Conservation (phyloP, 2,329 filamentous ascomycete species). For the Neurospora crassa region DNA sequence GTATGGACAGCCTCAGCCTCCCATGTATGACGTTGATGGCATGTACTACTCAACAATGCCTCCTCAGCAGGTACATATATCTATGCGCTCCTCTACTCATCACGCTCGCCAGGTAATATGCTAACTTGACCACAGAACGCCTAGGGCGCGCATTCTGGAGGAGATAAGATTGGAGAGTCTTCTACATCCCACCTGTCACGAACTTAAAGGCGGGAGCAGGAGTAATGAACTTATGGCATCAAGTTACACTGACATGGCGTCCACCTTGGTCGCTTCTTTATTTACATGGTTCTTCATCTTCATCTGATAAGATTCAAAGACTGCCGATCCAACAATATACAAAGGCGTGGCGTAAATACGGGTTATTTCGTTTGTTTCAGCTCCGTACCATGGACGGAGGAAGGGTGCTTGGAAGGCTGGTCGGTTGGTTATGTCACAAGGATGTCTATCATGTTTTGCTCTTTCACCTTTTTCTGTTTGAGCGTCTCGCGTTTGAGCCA, state of each 20-base stretch:
- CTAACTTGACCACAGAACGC: constrained; percentile 8
- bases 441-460: not conserved
- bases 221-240: not conserved
- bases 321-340: not conserved
- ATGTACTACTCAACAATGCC: constrained; percentile 86
- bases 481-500: not conserved
- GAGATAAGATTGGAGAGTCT: not conserved
- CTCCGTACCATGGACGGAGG: not conserved
- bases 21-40: constrained; percentile 74
- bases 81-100: not conserved
- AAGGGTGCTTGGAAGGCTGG: not conserved
- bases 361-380: not conserved
- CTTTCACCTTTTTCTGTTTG: not conserved
- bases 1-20: constrained; percentile 68
- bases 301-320: not conserved
- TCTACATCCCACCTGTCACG: not conserved
- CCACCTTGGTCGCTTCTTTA: not conserved
- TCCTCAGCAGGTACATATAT: constrained; percentile 62
- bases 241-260: not conserved
- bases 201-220: not conserved
- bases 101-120: not conserved
- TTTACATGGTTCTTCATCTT: not conserved
- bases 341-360: not conserved
- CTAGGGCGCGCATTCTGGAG: constrained; percentile 1
- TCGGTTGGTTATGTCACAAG: not conserved